A percentile compares a stretch with the other conserved stretches of the same genome.
Evolutionary conservation across 176 grass and related monocot genomes (phyloP).

Genomic region (Oryza nivara): DNA sequence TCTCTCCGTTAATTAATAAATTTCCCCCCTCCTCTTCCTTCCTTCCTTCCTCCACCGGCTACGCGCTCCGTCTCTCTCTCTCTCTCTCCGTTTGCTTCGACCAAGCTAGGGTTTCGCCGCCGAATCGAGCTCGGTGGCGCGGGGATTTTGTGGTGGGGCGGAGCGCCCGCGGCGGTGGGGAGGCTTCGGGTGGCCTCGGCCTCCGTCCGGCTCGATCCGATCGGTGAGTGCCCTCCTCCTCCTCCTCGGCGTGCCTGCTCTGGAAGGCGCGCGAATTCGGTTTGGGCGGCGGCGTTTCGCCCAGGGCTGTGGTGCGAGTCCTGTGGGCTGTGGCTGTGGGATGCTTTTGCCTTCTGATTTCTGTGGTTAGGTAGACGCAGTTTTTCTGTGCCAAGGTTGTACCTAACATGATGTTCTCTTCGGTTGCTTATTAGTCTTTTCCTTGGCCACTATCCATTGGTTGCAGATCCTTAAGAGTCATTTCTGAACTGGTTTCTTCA

Average conservation of each 20-base stretch:
- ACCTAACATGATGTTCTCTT: constrained; percentile 50
- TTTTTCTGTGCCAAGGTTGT: constrained; percentile 35
- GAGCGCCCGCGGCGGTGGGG: background rate
- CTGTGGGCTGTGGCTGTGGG: background rate
- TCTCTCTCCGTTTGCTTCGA: background rate
- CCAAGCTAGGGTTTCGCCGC: background rate
- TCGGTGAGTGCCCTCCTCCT: constrained; percentile 7
- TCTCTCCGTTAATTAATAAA: constrained; percentile 2
- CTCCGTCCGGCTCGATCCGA: constrained; percentile 23
- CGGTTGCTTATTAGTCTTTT: constrained; percentile 47
- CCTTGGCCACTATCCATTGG: constrained; percentile 42
- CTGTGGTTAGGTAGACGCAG: constrained; percentile 41
- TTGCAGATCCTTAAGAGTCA: constrained; percentile 46
- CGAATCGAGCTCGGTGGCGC: background rate
- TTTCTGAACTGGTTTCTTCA: constrained; percentile 10
- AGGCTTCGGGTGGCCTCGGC: background rate
- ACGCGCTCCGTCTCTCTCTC: background rate
- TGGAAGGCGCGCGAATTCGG: background rate
- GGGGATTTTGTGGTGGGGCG: background rate
- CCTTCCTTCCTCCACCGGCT: constrained; percentile 22
- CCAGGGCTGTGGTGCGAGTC: no score
- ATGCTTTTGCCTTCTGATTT: constrained; percentile 42
- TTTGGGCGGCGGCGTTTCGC: constrained; percentile 5
- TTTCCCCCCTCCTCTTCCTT: background rate
- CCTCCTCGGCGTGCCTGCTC: background rate